These are phyloP conservation scores for Wickerhamiella hasegawae DNA, from an alignment of 805 yeast genomes.

Conservation along the genomic window DNA sequence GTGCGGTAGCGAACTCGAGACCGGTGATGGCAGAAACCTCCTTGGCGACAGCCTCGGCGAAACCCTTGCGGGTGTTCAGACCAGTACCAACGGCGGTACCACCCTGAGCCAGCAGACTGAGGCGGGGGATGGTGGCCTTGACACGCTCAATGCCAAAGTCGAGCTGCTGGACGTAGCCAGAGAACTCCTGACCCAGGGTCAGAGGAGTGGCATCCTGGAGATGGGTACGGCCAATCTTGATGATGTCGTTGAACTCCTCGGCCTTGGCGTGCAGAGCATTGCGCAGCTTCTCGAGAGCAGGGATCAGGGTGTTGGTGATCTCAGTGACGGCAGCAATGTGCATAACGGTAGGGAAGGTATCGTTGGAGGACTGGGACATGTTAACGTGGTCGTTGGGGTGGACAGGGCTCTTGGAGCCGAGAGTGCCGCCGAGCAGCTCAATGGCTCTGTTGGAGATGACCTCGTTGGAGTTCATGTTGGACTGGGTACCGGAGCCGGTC, in stretches of 20 bases:
- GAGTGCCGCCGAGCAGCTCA: conserved; percentile 80
- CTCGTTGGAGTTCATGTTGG: conserved; percentile 98
- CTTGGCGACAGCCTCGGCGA: conserved; percentile 72
- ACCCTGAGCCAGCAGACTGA: conserved; percentile 87
- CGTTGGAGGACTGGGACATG: conserved; percentile 97
- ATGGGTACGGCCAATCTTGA: conserved; percentile 98
- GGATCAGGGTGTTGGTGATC: conserved; percentile 58
- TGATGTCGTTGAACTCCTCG: conserved; percentile 73
- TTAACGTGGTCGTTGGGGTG: conserved; percentile 98
- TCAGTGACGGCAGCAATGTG: conserved; percentile 96
- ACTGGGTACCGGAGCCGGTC: conserved; percentile 97
- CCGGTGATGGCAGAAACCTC: conserved; percentile 80
- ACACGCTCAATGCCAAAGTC: conserved; percentile 82
- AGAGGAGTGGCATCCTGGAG: conserved; percentile 97
- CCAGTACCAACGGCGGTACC: conserved; percentile 99
- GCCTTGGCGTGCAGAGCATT: conserved; percentile 64
- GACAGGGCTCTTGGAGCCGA: conserved; percentile 86
- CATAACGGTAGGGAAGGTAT: conserved; percentile 99
- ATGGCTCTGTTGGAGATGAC: conserved; percentile 97
- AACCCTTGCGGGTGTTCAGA: conserved; percentile 83
- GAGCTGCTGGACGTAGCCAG: conserved; percentile 89
- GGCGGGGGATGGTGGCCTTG: conserved; percentile 56
- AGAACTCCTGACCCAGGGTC: conserved; percentile 94
- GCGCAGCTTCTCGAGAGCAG: conserved; percentile 63
- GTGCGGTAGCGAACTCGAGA: conserved; percentile 79